phyloP scores from a whole-genome alignment of 1,284 basidiomycete genomes.

The Pisolithus thermaeus region DNA sequence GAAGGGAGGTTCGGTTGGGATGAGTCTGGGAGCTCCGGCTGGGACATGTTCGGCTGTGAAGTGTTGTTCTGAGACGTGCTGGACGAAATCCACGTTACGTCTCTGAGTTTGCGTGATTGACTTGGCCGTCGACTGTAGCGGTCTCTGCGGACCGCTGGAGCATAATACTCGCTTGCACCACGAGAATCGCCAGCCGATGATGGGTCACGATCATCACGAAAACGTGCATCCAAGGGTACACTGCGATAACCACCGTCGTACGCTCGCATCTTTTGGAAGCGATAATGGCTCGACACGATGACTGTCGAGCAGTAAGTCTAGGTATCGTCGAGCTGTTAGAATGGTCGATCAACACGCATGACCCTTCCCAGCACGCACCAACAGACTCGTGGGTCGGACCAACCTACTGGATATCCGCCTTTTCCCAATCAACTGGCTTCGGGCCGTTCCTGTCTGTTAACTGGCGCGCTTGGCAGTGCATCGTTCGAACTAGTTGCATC shows the following conservation, averaged over 20 bases:
- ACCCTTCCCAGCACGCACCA: too few relatives aligned
- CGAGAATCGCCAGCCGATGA: neutral
- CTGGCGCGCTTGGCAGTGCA: too few relatives aligned
- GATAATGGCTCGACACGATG: neutral
- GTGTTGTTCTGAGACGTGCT: neutral
- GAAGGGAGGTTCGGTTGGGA: slow-evolving; percentile 9
- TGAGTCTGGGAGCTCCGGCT: neutral
- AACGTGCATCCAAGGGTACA: slow-evolving; percentile 13
- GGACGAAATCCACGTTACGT: slow-evolving; percentile 20
- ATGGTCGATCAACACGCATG: neutral
- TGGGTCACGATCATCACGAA: slow-evolving; percentile 1
- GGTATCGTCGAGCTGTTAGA: neutral
- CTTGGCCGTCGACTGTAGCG: slow-evolving; percentile 16
- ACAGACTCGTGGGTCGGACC: too few relatives aligned
- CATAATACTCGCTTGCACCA: slow-evolving; percentile 2
- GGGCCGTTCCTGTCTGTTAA: too few relatives aligned
- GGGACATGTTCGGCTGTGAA: neutral
- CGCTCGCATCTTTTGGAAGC: slow-evolving; percentile 2
- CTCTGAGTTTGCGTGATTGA: slow-evolving; percentile 17
- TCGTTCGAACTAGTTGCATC: too few relatives aligned
- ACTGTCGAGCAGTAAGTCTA: neutral
- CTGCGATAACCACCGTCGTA: slow-evolving; percentile 17
- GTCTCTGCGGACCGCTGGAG: slow-evolving; percentile 11
- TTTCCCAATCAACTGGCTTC: too few relatives aligned
- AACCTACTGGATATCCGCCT: too few relatives aligned